These are phyloP conservation scores for Brassica cretica DNA, from an alignment of 345 rosid species.

Conservation along the genomic window DNA sequence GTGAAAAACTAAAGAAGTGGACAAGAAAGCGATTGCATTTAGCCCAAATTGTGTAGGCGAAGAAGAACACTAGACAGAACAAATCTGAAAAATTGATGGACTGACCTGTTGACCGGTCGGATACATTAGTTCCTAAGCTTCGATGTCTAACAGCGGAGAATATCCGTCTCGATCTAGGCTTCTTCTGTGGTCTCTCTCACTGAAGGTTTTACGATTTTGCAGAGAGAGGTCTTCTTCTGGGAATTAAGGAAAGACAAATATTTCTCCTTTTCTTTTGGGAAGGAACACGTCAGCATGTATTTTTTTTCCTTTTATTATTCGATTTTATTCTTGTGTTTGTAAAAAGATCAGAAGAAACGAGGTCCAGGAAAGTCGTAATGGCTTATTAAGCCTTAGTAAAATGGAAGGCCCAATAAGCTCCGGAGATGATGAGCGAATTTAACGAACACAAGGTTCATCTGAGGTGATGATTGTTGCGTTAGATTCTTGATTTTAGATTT, in stretches of 20 bases:
- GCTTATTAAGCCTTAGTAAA: not conserved
- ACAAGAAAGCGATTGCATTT: not conserved
- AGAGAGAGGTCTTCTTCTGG: not conserved
- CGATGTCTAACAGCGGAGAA: conserved; percentile 9
- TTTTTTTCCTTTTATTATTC: not conserved
- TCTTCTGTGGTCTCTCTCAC: conserved; percentile 5
- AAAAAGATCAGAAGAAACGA: not conserved
- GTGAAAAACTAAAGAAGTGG: not conserved
- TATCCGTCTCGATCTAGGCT: conserved; percentile 13
- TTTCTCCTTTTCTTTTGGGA: conserved; percentile 7
- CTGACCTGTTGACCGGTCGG: conserved; percentile 35
- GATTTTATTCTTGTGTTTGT: not conserved
- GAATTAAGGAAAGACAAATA: not conserved
- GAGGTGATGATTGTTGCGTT: no score
- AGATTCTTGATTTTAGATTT: no score
- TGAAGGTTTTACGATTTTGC: conserved; percentile 2
- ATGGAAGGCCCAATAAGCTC: conserved; percentile 12
- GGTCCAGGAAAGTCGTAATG: not conserved
- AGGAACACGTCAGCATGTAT: not conserved
- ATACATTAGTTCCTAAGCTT: conserved; percentile 9
- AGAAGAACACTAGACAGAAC: not conserved
- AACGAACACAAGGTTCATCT: no score
- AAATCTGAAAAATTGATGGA: not conserved
- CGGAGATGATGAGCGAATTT: not conserved
- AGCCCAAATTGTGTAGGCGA: conserved; percentile 10